Base-by-base conservation (phyloP, 179 eudicot species). In the Gypsophila paniculata region DNA sequence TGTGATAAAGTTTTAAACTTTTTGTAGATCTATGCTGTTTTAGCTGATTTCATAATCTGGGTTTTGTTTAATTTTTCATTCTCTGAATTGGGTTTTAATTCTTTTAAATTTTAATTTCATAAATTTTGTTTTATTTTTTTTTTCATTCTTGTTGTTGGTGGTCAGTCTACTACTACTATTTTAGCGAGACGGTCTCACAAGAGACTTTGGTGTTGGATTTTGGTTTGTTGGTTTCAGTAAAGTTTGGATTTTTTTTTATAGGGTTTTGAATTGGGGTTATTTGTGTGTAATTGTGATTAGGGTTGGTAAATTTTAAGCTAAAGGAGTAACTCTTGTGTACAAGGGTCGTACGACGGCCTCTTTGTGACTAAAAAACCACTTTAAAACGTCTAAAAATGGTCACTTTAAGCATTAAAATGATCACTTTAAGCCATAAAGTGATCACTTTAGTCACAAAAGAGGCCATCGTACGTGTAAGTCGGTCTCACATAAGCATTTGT, bases 21-120 rank as follows among this genome's bases (percentile, higher is more conserved):
- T 67, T 38, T 12, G 8, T 21, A 54, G 53, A 38, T 71, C 73
- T 71, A 49, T 75, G 46, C 8, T 32, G 68, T 42, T 68, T 21
- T 73, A 6, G 57, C 22, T 70, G 48, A 17, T 59, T 66, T 22
- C 58, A 6, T 8, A 44, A 65, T 65, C 66, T 79, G 76, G 76
- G 76, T 71, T 52, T 65, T 52, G 8, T 18, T 22, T 32, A 4
- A 32, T 68, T 4, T 65, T 2, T 21, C 29, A 4, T 63, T 61
- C 61, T 75, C 23, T 46, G 11, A 6, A 62, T 18, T 74, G 53
- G 59, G 44, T 65, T 5, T 49, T 15, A 1, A 1, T 8, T 25
- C 5, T 54, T 29, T 29, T 29, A 1, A 1, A 1, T 29, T 29
- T 4, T 29, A 29, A 29, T 29, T 29, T 29, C 34, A 29, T 4